Base-by-base conservation (phyloP, 2,329 filamentous ascomycete genomes). In the Alternaria ethzedia region DNA sequence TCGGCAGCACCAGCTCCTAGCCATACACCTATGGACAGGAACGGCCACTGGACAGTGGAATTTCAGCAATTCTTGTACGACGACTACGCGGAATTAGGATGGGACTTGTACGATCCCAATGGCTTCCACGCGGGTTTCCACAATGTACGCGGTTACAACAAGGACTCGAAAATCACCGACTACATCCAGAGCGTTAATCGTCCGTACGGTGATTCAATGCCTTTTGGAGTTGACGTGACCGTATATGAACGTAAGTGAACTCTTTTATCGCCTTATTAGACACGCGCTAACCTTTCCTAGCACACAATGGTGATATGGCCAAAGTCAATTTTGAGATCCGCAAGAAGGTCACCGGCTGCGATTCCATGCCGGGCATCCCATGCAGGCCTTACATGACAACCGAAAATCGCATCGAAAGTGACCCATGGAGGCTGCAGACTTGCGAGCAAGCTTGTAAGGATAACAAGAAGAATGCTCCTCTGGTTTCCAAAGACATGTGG, bases 51-150 rank as follows among this genome's bases (percentile, higher is more conserved):
- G 71, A 63, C 36, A 8, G 36, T 70, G 3, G 28, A 65, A 0
- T 51, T 73, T 15, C 23, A 55, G 4, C 63, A 73, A 11, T 47
- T 25, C 47, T 70, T 72, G 63, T 47, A 65, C 11, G 30, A 59
- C 10, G 46, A 65, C 2, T 17, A 51, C 1, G 57, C 69, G 1
- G 52, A 57, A 9, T 26, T 73, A 2, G 57, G 58, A 6, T 75
- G 69, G 70, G 41, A 15, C 10, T 56, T 74, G 2, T 58, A 50
- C 10, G 66, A 73, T 20, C 68, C 69, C 6, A 66, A 73, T 21
- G 64, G 63, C 7, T 47, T 63, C 41, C 12, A 59, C 8, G 65
- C 67, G 28, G 65, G 67, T 10, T 20, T 41, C 10, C 61, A 59
- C 13, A 26, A 17, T 2, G 41, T 47, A 3, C 12, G 30, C 12